Conservation (phyloP, 306 rosid genomes). For the Pyrus bretschneideri region DNA sequence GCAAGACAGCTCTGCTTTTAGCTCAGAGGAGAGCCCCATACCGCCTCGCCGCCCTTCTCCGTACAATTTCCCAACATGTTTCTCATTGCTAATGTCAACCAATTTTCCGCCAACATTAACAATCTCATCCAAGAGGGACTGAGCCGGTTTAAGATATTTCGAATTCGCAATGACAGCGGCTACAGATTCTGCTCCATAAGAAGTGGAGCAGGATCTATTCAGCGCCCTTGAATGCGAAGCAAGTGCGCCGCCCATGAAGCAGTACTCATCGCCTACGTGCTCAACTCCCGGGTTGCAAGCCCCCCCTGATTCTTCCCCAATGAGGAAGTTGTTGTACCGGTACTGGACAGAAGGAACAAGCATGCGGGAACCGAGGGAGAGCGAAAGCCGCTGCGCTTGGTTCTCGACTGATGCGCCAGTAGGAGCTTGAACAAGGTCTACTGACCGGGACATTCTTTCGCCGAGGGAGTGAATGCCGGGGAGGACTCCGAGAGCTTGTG, state of each 20-base stretch:
- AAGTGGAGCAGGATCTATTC: slow-evolving; percentile 41
- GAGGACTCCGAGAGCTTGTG: slow-evolving; percentile 32
- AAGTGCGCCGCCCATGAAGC: slow-evolving; percentile 28
- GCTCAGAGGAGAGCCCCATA: slow-evolving; percentile 43
- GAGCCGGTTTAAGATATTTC: slow-evolving; percentile 55
- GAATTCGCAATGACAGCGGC: slow-evolving; percentile 47
- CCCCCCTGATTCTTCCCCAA: slow-evolving; percentile 34
- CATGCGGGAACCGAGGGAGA: slow-evolving; percentile 73
- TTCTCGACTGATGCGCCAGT: slow-evolving; percentile 46
- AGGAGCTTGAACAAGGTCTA: slow-evolving; percentile 44
- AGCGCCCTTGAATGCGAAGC: slow-evolving; percentile 40
- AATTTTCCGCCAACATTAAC: slow-evolving; percentile 51
- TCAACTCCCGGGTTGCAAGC: slow-evolving; percentile 32
- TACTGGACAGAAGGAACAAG: slow-evolving; percentile 44
- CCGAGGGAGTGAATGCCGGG: slow-evolving; percentile 50
- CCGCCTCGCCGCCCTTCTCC: slow-evolving; percentile 44
- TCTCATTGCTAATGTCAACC: slow-evolving; percentile 46
- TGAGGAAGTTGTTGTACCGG: slow-evolving; percentile 35
- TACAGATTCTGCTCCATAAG: slow-evolving; percentile 44
- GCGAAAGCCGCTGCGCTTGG: slow-evolving; percentile 55
- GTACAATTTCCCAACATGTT: slow-evolving; percentile 35
- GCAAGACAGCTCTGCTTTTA: slow-evolving; percentile 47
- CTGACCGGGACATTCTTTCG: slow-evolving; percentile 44
- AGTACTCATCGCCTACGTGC: slow-evolving; percentile 40
- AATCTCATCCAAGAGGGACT: slow-evolving; percentile 61